Evolutionary conservation across 202 grass and related monocot genomes (phyloP).

Genomic region (Bolboschoenoplectus hybrid): DNA sequence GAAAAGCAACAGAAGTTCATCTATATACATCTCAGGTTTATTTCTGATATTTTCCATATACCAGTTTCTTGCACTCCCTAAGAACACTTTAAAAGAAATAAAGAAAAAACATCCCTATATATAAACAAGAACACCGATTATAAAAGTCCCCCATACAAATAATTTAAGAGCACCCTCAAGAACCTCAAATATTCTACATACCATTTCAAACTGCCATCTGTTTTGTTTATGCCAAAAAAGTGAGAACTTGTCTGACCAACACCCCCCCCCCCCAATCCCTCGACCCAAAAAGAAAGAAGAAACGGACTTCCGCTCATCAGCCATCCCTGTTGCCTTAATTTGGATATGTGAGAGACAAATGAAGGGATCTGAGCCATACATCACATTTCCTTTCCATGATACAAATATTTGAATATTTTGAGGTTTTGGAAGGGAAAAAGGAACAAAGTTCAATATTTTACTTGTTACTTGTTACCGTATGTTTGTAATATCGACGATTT

Average conservation of each 20-base stretch:
- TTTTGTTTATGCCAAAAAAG: background rate
- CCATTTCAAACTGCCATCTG: background rate
- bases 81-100: background rate
- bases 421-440: background rate
- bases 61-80: background rate
- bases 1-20: background rate
- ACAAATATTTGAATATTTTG: background rate
- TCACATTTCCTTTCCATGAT: background rate
- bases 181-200: background rate
- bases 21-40: background rate
- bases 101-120: background rate
- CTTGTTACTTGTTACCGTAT: background rate
- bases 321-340: background rate
- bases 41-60: conserved; percentile 2
- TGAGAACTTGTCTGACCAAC: background rate
- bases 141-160: background rate
- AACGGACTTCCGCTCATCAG: background rate
- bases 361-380: background rate
- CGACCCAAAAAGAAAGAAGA: background rate
- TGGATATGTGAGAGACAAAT: background rate
- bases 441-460: background rate
- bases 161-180: conserved; percentile 1
- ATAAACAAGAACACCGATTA: conserved; percentile 15
- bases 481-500: background rate
- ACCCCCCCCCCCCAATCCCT: background rate